These are phyloP conservation scores for Graphilbum ipis-grandicollis DNA, from an alignment of 2,329 filamentous ascomycete species.

Conservation along the genomic window DNA sequence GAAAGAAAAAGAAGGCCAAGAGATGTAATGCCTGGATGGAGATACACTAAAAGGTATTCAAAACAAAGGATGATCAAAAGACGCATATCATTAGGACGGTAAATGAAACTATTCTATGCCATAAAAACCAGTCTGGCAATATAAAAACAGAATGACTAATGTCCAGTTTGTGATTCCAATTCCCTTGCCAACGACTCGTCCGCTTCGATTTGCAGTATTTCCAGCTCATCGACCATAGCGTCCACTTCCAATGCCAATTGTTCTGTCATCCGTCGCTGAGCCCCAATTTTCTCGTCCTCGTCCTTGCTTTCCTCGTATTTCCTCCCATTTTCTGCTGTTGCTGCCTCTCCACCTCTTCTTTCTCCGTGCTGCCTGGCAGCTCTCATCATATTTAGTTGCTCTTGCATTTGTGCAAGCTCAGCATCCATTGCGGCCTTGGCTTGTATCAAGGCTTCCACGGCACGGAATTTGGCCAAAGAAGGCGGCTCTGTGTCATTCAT, in stretches of 20 bases:
- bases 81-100: no score
- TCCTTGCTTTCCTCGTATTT: constrained; percentile 6
- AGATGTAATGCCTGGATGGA: no score
- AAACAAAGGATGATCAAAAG: no score
- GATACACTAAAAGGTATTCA: no score
- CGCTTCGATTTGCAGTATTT: constrained; percentile 22
- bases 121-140: no score
- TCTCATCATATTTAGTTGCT: constrained; percentile 10
- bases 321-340: neutral
- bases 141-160: neutral
- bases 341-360: neutral
- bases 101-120: no score
- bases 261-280: constrained; percentile 9
- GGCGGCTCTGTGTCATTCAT: no score
- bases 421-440: constrained; percentile 16
- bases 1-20: no score
- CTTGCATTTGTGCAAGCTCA: constrained; percentile 11
- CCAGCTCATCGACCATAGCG: constrained; percentile 19
- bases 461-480: constrained; percentile 19
- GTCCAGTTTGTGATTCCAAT: constrained; percentile 16
- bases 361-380: neutral
- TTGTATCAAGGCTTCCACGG: constrained; percentile 17
- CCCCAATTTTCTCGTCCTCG: constrained; percentile 7
- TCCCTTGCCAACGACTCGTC: constrained; percentile 29
- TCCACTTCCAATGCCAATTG: constrained; percentile 20